A percentile compares a stretch with the other conserved stretches of the same genome.
Evolutionary conservation across 2,329 filamentous ascomycete species (phyloP).

Genomic region (Aspergillus alliaceus): DNA sequence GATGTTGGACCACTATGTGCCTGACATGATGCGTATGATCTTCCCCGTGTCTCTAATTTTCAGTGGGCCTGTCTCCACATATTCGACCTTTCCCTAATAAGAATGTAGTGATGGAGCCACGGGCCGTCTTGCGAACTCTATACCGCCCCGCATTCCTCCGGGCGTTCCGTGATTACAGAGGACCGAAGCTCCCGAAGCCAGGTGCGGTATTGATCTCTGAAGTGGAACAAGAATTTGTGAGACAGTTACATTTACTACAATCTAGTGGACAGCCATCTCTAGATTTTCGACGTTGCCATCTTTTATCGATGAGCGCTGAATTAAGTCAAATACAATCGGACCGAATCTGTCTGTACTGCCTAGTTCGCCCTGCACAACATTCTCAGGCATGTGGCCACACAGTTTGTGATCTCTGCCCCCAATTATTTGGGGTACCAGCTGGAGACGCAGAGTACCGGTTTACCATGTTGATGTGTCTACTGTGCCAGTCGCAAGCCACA

Average conservation of each 20-base stretch:
- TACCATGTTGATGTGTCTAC: slow-evolving; percentile 16
- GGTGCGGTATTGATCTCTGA: not conserved
- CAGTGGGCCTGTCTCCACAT: not conserved
- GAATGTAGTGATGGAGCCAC: slow-evolving; percentile 12
- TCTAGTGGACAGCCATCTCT: not conserved
- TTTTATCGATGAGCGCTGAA: slow-evolving; percentile 5
- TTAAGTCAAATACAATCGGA: slow-evolving; percentile 16
- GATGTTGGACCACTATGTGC: slow-evolving; percentile 25
- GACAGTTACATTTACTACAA: not conserved
- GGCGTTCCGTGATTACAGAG: not conserved
- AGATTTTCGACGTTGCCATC: not conserved
- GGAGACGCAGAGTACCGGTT: slow-evolving; percentile 17
- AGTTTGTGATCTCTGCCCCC: slow-evolving; percentile 21
- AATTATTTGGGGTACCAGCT: slow-evolving; percentile 16
- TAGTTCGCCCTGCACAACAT: slow-evolving; percentile 17
- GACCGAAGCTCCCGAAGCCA: not conserved
- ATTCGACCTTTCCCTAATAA: not conserved
- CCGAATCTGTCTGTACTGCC: slow-evolving; percentile 22
- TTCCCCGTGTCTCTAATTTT: not conserved
- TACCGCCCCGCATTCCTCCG: slow-evolving; percentile 7
- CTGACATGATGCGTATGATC: slow-evolving; percentile 12
- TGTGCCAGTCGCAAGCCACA: slow-evolving; percentile 13
- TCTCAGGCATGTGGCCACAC: slow-evolving; percentile 18
- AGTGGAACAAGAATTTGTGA: slow-evolving; percentile 8
- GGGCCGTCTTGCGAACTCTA: slow-evolving; percentile 12